These are phyloP conservation scores for Mycena albidolilacea DNA, from an alignment of 768 basidiomycete genomes.

Conservation along the genomic window DNA sequence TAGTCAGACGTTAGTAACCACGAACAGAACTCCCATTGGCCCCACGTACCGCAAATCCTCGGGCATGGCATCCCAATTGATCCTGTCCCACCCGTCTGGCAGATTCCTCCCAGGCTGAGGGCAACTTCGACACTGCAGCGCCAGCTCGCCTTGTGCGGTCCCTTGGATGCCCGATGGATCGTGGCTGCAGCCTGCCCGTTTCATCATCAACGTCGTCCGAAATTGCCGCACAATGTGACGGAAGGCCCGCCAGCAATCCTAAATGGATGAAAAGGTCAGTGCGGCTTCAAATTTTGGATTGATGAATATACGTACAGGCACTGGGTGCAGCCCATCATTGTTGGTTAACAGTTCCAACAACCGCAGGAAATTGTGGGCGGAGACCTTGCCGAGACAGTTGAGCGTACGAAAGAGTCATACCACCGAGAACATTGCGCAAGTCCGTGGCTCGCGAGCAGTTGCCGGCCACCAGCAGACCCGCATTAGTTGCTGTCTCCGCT, in stretches of 20 bases:
- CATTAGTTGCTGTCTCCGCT: no score
- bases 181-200: neutral
- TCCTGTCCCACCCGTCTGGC: neutral
- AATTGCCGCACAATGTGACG: constrained; percentile 6
- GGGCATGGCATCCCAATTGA: neutral
- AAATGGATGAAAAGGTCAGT: no score
- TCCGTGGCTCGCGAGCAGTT: no score
- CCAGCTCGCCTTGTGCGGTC: constrained; percentile 11
- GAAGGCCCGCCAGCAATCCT: neutral
- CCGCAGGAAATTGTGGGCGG: no score
- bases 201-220: neutral
- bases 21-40: neutral
- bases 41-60: neutral
- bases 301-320: no score
- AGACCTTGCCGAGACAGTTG: no score
- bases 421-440: no score
- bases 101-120: constrained; percentile 1
- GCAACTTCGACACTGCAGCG: neutral
- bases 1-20: neutral
- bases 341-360: no score
- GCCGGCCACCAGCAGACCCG: no score
- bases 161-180: neutral
- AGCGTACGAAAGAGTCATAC: no score
- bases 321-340: no score
- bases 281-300: no score